Evolutionary conservation across 495 filamentous ascomycete species (phyloP), one percentile per base, ranked within the genome.

Genomic region (Tuber borchii): DNA sequence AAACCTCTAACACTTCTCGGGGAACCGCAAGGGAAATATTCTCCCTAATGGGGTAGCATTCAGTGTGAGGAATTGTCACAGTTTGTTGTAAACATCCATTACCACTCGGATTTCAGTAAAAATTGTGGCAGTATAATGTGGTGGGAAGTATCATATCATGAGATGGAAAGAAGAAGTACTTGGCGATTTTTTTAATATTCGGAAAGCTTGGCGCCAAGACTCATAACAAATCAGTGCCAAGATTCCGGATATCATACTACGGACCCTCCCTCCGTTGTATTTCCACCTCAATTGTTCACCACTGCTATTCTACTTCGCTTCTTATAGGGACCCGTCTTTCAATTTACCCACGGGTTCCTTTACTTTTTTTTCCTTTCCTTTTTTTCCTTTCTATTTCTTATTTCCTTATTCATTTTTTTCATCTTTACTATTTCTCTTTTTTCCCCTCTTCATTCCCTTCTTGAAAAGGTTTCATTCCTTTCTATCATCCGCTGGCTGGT

Each of bases 381-480:
- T n/a, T n/a, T n/a, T n/a, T n/a, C n/a, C 48, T 34, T 61, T 44
- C 56, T 61, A n/a, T 61, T n/a, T 37, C 34, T 65, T 65, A 19
- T 65, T 65, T 34, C 26, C 51, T n/a, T n/a, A 2, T 26, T 61
- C 73, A 69, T 46, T 40, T 76, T n/a, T 22, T 70, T 34, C 51
- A 45, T 5, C 69, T 78, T 79, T 46, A 43, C 73, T 44, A 43
- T 73, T 44, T 71, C 44, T 43, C 48, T 79, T 79, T n/a, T n/a
- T 68, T 61, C 76, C 51, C 39, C 45, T 75, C 70, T 45, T 40
- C 19, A 6, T 71, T 71, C 22, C n/a, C 73, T 46, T 75, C 76
- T 61, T 61, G 43, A 26, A 14, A 71, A 69, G 34, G 73, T 6
- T 61, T 61, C n/a, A 31, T 65, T 19, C 56, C 56, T 34, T 34